Base-by-base conservation (phyloP, 805 yeast species). In the Maudiozyma bulderi region DNA sequence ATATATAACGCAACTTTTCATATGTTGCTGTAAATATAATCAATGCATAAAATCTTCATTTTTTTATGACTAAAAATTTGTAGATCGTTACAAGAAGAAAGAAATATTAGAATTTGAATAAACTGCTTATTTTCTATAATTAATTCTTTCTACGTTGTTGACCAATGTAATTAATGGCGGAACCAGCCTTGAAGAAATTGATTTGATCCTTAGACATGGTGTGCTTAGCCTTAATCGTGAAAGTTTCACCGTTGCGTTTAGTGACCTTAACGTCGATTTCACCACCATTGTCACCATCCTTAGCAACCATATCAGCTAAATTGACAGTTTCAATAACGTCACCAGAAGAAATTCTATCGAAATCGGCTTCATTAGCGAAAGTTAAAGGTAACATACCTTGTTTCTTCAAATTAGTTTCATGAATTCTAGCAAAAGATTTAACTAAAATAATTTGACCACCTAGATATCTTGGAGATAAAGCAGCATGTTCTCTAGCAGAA, bases 401-500 rank as follows among this genome's bases (percentile, higher is more conserved):
- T 71, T 93, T 93, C 77, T 91, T 93, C 72, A 91, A 80, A 71
- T 91, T 91, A 35, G 99, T 91, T 74, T 91, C 99, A 71, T 91
- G 99, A 61, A 91, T 91, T 76, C 99, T 84, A 35, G 99, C 99
- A 72, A 91, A 91, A 8, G 97, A 90, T 70, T 90, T 91, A 59
- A 87, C 95, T 53, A 91, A 73, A 54, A 91, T 84, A 54, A 89
- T 79, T 50, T 82, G 71, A 54, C 99, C 98, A 52, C 97, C 98
- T 43, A 93, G 76, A 74, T 86, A 93, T 70, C 95, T 79, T 49
- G 98, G 99, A 34, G 93, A 87, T 57, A 93, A 75, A 13, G 98
- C 98, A 43, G 99, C 99, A 63, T 91, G 99, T 69, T 91, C 99
- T 78, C 99, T 86, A 33, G 99, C 97, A 45, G 97, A 90, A 60